Evolutionary conservation across 352 stramenopile genomes (phyloP), one percentile per base, ranked within the genome.

Genomic region (Phytophthora ohioensis): DNA sequence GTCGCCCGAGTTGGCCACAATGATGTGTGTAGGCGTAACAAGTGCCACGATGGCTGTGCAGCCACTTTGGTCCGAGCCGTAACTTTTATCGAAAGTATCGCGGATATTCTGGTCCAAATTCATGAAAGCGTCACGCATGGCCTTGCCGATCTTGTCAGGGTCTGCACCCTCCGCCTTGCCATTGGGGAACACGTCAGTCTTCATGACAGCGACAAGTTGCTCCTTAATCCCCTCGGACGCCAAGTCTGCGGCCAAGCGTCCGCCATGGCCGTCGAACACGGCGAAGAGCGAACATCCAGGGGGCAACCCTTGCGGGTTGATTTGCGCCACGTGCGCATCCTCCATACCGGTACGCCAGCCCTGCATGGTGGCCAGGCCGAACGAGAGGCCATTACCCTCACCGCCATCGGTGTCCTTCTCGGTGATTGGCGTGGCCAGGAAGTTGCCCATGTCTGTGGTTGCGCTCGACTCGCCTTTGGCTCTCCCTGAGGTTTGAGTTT

Each of bases 261-360:
- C 87, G 56, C 85, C 84, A 60, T 94, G 89, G 62, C 85, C 87
- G 70, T 96, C 89, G 55, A 87, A 96, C 42, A 96, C 87, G 8
- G 85, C 87, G 62, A 96, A 94, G 41, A 93, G 63, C 38, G 87
- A 89, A 59, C 75, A 85, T 41, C 73, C 75, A 1, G 55, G n/a
- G 2, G 85, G 85, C 5, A 91, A 62, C 8, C 72, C 71, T 17
- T 71, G 52, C 6, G 84, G 75, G 32, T 83, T 65, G n/a, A 92
- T 53, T 35, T 78, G 69, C 27, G 86, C 79, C 34, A 95, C 67
- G 70, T 96, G 84, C 69, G 87, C 77, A 71, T 94, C 87, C 72
- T 95, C 88, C 85, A 96, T 94, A 60, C 75, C 88, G 39, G 80
- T 89, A 64, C 88, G 87, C 87, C 88, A 94, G 34, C 87, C 88